Conservation (phyloP, 169 alveolate species). For the Cryptosporidium sp. region DNA sequence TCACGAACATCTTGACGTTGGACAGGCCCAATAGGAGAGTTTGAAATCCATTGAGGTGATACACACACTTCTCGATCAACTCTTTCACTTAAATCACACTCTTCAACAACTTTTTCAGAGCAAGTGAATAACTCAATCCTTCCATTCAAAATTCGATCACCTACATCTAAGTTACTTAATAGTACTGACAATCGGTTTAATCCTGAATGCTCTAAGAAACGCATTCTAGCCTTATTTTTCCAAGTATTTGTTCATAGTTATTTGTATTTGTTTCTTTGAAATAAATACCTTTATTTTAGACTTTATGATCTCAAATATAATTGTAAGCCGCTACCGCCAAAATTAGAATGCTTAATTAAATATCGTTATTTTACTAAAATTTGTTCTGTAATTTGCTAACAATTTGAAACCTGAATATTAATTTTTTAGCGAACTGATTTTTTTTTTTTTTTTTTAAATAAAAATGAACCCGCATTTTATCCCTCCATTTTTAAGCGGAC, state of each 20-base stretch:
- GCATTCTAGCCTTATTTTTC: conserved; percentile 63
- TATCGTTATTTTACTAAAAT: background rate
- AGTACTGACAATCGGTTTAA: conserved; percentile 78
- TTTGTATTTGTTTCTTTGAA: background rate
- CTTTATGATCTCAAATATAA: background rate
- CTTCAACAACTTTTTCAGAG: conserved; percentile 64
- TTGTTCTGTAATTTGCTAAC: background rate
- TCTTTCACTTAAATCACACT: conserved; percentile 52
- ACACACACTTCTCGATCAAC: conserved; percentile 76
- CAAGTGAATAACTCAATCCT: conserved; percentile 79
- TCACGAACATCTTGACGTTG: conserved; percentile 76
- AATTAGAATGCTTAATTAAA: background rate
- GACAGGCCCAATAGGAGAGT: conserved; percentile 77
- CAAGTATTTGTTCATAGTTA: background rate
- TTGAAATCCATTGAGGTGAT: conserved; percentile 77
- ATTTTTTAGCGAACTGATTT: background rate
- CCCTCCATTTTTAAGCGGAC: conserved; percentile 21
- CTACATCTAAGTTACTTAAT: conserved; percentile 79
- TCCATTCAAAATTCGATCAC: conserved; percentile 81
- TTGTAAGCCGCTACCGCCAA: background rate
- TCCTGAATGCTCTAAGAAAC: conserved; percentile 80
- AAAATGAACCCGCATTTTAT: background rate
- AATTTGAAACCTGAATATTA: background rate
- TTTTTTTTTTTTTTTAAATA: background rate
- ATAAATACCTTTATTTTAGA: background rate